Base-by-base conservation (phyloP, 1,284 basidiomycete species). In the Vanrija sp. region DNA sequence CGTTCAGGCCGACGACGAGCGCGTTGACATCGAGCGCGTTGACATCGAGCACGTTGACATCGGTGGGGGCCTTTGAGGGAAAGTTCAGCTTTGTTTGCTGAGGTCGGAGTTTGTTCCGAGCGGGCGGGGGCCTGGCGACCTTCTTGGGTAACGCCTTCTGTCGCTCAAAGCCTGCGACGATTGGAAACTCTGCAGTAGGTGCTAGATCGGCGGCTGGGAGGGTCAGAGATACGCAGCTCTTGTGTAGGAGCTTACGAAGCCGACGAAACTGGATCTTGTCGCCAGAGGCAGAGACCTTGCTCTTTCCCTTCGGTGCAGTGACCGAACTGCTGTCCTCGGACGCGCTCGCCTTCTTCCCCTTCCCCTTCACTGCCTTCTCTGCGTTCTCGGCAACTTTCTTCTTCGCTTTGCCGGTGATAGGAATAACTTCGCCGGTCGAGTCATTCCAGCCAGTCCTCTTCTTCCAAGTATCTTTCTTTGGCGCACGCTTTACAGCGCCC, bases 371-470 rank as follows among this genome's bases (percentile, higher is more conserved):
- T 28, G 3, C 28, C 28, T 7, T 28, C 6, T 10, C 28, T 8
- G 3, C 28, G 10, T 7, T 10, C 6, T 3, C 28, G 10, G 28
- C 28, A 3, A 6, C 28, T 45, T 51, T 56, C 34, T 49, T 52
- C 43, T 52, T 58, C 23, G 42, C 9, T 42, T 1, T 46, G 26
- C 38, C 46, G 6, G 23, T 46, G 21, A 43, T 43, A n/a, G 58
- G 43, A 1, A 64, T 49, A 6, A 59, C 54, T 6, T 55, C 29
- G 23, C 61, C 63, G 1, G 25, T 34, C 8, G 40, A 25, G 47
- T 64, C 54, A 10, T 29, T 45, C 67, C 67, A 68, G 5, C 61
- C 62, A n/a, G 42, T 60, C 12, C 51, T 44, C n/a, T 48, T 48
- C 29, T 46, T 34, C 42, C 46, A 49, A 34, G 44, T 21, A 45